Evolutionary conservation across 768 basidiomycete species (phyloP).

Genomic region (Phanerodontia chrysosporium): DNA sequence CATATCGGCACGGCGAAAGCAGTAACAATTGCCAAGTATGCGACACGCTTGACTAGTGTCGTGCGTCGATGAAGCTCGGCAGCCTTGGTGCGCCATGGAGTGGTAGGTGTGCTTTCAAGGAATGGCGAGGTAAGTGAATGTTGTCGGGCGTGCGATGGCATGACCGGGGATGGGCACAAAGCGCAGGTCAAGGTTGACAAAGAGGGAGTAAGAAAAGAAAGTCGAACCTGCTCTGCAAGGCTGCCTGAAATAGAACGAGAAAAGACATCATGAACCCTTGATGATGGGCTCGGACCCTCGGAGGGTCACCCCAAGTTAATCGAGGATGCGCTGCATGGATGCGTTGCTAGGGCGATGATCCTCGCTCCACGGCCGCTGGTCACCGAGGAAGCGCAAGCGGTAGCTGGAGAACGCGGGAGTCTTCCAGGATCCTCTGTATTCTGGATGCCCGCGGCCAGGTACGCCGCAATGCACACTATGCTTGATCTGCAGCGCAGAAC

Average conservation of each 20-base stretch:
- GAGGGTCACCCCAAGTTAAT: neutral
- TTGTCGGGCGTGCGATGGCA: neutral
- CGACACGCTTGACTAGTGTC: conserved; percentile 5
- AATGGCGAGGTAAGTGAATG: neutral
- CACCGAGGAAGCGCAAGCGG: too few species aligned
- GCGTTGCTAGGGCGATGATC: neutral
- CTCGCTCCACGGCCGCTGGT: neutral
- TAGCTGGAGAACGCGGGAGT: too few species aligned
- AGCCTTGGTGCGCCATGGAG: conserved; percentile 14
- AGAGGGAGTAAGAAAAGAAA: neutral
- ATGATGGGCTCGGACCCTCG: neutral
- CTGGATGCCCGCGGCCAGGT: too few species aligned
- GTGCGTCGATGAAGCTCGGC: conserved; percentile 12
- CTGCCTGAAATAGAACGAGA: neutral
- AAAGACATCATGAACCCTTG: neutral
- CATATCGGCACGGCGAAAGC: conserved; percentile 5
- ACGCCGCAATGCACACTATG: too few species aligned
- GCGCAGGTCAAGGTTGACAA: neutral
- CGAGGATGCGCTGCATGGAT: neutral
- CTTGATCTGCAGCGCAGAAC: too few species aligned
- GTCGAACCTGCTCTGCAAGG: neutral
- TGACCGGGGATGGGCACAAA: neutral
- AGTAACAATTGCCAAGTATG: neutral
- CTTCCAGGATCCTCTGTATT: too few species aligned
- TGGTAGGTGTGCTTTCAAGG: conserved; percentile 6